These are phyloP conservation scores for Diplogelasinospora grovesii DNA, from an alignment of 495 filamentous ascomycete genomes.

Conservation along the genomic window DNA sequence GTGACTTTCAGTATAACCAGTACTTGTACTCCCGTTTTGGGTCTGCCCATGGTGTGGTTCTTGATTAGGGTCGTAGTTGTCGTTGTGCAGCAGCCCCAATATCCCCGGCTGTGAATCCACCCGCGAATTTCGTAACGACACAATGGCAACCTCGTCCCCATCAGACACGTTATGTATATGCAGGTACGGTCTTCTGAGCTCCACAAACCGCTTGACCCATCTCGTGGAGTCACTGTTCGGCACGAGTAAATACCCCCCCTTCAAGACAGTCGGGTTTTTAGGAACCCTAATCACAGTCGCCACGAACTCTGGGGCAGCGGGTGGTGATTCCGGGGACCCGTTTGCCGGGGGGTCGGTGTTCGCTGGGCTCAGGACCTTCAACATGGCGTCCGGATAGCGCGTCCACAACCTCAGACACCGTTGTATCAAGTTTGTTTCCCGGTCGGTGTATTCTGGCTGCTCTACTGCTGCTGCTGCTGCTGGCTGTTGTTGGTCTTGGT, in stretches of 20 bases:
- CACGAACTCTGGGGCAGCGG: slow-evolving; percentile 48
- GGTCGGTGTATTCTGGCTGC: slow-evolving; percentile 44
- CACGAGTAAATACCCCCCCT: slow-evolving; percentile 76
- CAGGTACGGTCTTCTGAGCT: slow-evolving; percentile 86
- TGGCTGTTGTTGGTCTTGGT: slow-evolving; percentile 1
- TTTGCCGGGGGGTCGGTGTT: slow-evolving; percentile 70
- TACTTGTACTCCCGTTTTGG: neutral
- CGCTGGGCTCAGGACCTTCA: slow-evolving; percentile 63
- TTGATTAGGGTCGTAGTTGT: slow-evolving; percentile 4
- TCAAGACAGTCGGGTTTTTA: slow-evolving; percentile 69
- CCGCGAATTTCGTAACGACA: slow-evolving; percentile 75
- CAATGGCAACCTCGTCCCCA: slow-evolving; percentile 83
- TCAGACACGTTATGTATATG: slow-evolving; percentile 78
- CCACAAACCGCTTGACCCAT: slow-evolving; percentile 89
- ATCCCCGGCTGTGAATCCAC: slow-evolving; percentile 87
- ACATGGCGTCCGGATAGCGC: slow-evolving; percentile 63
- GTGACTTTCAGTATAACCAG: neutral
- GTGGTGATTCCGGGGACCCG: slow-evolving; percentile 28
- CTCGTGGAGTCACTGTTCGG: slow-evolving; percentile 65
- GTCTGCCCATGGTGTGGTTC: neutral
- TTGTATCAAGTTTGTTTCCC: slow-evolving; percentile 53
- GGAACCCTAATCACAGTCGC: slow-evolving; percentile 63
- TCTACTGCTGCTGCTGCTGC: neutral
- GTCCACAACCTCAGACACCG: slow-evolving; percentile 76
- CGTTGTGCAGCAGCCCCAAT: slow-evolving; percentile 58